phyloP scores from a whole-genome alignment of 176 grass and related monocot genomes.

The Cenchrus fungigraminus region DNA sequence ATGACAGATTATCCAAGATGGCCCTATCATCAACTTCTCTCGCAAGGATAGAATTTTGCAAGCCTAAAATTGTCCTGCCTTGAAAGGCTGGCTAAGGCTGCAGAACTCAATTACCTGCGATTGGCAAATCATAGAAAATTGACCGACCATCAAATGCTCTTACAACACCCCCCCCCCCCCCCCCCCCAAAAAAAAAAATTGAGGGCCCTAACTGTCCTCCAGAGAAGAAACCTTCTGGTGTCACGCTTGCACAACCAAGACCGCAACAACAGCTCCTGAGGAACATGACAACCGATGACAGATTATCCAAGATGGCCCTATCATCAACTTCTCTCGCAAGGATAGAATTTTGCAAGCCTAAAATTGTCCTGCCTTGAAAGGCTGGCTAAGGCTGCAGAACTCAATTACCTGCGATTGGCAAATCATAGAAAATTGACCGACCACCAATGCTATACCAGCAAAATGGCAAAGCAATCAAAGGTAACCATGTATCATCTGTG shows the following conservation, averaged over 20 bases:
- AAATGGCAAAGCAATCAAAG: slow-evolving; percentile 39
- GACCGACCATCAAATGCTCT: neutral
- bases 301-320: slow-evolving; percentile 27
- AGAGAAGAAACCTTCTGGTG: slow-evolving; percentile 12
- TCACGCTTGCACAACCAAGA: slow-evolving; percentile 15
- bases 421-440: slow-evolving; percentile 27
- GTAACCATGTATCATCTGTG: neutral
- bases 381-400: slow-evolving; percentile 45
- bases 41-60: slow-evolving; percentile 23
- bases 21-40: slow-evolving; percentile 20
- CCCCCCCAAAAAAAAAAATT: no score
- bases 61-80: slow-evolving; percentile 37
- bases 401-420: slow-evolving; percentile 11
- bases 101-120: slow-evolving; percentile 35
- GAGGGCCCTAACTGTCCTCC: no score
- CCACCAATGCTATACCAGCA: neutral
- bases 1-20: slow-evolving; percentile 36
- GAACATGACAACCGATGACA: slow-evolving; percentile 30
- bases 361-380: slow-evolving; percentile 26
- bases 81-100: slow-evolving; percentile 30
- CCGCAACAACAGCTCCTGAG: neutral
- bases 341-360: slow-evolving; percentile 27
- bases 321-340: slow-evolving; percentile 26
- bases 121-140: slow-evolving; percentile 28
- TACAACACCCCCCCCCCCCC: no score